phyloP scores from a whole-genome alignment of 441 rosid species.

The Jatropha podagrica region DNA sequence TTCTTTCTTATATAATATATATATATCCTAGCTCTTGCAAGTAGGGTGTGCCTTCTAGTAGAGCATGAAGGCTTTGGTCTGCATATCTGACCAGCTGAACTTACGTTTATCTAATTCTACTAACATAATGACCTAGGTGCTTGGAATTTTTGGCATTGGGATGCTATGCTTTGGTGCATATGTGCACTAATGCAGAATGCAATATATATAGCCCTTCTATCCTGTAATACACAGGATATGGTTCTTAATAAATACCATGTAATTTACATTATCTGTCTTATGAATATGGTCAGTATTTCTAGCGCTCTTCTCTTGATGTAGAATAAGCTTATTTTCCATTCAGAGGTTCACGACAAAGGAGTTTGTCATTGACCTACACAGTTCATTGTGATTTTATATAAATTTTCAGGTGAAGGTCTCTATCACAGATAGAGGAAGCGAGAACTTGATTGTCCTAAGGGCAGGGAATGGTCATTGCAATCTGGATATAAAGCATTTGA shows the following conservation, averaged over 20 bases:
- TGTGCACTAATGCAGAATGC: not conserved
- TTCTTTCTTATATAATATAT: not conserved
- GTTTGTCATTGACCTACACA: not conserved
- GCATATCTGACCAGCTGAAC: not conserved
- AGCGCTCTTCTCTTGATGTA: not conserved
- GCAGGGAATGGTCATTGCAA: conserved; percentile 54
- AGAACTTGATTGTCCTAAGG: conserved; percentile 39
- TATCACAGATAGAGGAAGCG: conserved; percentile 36
- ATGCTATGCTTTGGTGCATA: not conserved
- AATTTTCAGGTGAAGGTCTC: conserved; percentile 61
- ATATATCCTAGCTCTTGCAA: not conserved
- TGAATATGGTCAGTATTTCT: not conserved
- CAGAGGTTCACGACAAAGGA: not conserved
- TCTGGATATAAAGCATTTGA: conserved; percentile 57
- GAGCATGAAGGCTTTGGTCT: not conserved
- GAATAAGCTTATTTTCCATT: not conserved
- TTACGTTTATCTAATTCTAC: not conserved
- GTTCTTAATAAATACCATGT: too few species aligned
- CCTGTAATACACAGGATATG: not conserved
- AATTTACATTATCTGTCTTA: not conserved
- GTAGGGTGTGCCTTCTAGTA: not conserved
- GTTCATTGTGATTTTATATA: conserved; percentile 4
- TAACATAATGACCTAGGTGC: not conserved
- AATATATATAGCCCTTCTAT: not conserved
- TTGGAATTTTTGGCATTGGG: not conserved